Evolutionary conservation across 1,139 yeast genomes (phyloP).

Genomic region (Nakaseomyces sp.): DNA sequence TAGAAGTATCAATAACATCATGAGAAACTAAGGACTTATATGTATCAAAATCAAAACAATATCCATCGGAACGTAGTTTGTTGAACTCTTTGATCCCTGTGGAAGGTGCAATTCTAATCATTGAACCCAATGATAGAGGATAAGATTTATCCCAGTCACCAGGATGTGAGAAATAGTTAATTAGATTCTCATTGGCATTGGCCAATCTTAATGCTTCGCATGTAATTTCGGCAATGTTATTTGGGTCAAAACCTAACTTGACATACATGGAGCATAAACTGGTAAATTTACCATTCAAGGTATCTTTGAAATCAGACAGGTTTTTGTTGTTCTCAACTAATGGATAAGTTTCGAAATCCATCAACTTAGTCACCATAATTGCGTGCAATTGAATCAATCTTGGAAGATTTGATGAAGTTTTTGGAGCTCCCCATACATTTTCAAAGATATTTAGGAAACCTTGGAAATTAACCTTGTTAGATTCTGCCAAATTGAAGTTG

Average conservation of each 20-base stretch:
- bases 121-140: conserved; percentile 25
- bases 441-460: conserved; percentile 24
- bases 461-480: conserved; percentile 16
- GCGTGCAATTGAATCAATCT: conserved; percentile 32
- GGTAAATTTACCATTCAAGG: conserved; percentile 22
- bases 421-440: conserved; percentile 26
- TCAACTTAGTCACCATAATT: conserved; percentile 40
- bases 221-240: conserved; percentile 18
- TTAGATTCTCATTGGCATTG: conserved; percentile 19
- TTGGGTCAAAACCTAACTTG: conserved; percentile 22
- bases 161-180: conserved; percentile 23
- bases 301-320: conserved; percentile 29
- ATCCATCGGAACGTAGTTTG: conserved; percentile 22
- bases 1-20: conserved; percentile 15
- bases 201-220: conserved; percentile 27
- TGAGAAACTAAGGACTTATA: conserved; percentile 21
- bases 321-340: conserved; percentile 35
- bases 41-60: conserved; percentile 29
- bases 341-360: conserved; percentile 45
- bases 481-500: conserved; percentile 17
- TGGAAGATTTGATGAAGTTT: conserved; percentile 21
- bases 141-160: conserved; percentile 31
- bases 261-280: conserved; percentile 20
- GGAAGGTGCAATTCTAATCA: conserved; percentile 20
- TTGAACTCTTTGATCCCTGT: conserved; percentile 25